Conservation (phyloP, 2,329 filamentous ascomycete species). For the Scytalidium lignicola region DNA sequence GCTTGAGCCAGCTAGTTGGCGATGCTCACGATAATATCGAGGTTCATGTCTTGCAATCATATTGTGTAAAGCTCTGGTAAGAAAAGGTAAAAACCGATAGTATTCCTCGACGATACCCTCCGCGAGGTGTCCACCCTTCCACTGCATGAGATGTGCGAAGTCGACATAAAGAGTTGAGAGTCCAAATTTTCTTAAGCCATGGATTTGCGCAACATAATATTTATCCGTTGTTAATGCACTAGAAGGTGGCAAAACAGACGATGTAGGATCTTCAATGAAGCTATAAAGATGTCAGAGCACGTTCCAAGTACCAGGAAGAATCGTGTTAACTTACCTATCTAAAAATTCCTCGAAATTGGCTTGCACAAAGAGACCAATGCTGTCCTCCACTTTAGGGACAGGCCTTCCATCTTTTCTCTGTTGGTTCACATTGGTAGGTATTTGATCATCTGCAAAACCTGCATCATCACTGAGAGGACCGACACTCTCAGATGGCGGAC, state of each 20-base stretch:
- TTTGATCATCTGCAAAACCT: conserved; percentile 60
- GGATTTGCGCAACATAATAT: conserved; percentile 81
- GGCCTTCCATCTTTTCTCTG: conserved; percentile 37
- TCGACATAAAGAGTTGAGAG: conserved; percentile 86
- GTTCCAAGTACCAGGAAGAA: background rate
- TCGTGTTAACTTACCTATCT: conserved; percentile 53
- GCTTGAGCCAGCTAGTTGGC: conserved; percentile 73
- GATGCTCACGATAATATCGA: conserved; percentile 87
- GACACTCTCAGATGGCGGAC: conserved; percentile 57
- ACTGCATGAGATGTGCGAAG: conserved; percentile 74
- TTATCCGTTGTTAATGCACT: conserved; percentile 71
- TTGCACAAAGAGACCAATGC: conserved; percentile 68
- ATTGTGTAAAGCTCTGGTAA: conserved; percentile 83
- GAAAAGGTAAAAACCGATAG: conserved; percentile 90
- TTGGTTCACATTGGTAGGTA: conserved; percentile 46
- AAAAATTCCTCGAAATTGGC: conserved; percentile 76
- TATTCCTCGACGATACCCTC: conserved; percentile 85
- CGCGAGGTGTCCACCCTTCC: conserved; percentile 75
- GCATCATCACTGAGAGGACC: conserved; percentile 59
- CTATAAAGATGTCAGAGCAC: conserved; percentile 28
- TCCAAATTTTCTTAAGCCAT: conserved; percentile 66
- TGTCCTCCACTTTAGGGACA: conserved; percentile 70
- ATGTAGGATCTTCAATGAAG: conserved; percentile 64
- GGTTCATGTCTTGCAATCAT: conserved; percentile 93
- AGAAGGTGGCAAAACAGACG: conserved; percentile 59